A percentile compares a stretch with the other conserved stretches of the same genome.
Evolutionary conservation across 2,329 filamentous ascomycete species (phyloP).

Genomic region (Claviceps maximensis): DNA sequence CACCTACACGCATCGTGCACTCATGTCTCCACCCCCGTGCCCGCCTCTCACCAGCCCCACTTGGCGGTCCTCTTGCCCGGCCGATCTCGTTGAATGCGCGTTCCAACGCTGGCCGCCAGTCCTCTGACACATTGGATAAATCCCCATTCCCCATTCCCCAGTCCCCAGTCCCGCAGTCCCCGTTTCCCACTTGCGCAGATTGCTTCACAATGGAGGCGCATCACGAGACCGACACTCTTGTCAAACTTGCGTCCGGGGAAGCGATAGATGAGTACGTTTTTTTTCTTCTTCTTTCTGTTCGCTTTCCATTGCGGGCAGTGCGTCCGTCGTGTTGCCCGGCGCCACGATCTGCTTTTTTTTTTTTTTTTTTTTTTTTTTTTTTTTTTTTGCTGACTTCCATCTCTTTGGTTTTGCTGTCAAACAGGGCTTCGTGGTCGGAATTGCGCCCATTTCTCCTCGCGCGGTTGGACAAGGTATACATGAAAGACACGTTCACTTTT

Average conservation of each 20-base stretch:
- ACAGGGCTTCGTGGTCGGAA: slow-evolving; percentile 56
- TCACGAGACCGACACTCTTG: slow-evolving; percentile 35
- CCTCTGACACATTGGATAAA: background rate
- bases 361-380: slow-evolving; percentile 5
- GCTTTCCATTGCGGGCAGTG: background rate
- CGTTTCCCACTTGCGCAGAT: slow-evolving; percentile 4
- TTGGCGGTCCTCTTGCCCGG: background rate
- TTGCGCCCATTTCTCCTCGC: slow-evolving; percentile 52
- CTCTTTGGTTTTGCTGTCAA: slow-evolving; percentile 15
- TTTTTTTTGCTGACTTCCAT: slow-evolving; percentile 15
- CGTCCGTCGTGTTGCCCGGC: no score
- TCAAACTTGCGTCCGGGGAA: slow-evolving; percentile 35
- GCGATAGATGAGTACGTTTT: slow-evolving; percentile 41
- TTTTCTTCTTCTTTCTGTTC: slow-evolving; percentile 5
- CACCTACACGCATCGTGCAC: background rate
- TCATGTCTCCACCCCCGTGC: background rate
- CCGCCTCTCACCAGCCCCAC: background rate
- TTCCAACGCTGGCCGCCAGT: background rate
- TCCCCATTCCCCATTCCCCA: background rate
- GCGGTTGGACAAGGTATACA: slow-evolving; percentile 48
- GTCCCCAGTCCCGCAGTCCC: no score
- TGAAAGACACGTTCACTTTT: background rate
- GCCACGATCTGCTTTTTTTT: no score
- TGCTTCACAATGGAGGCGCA: slow-evolving; percentile 39
- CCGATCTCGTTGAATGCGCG: background rate